phyloP scores from a whole-genome alignment of 257 asterid species.

The Salvia hispanica region DNA sequence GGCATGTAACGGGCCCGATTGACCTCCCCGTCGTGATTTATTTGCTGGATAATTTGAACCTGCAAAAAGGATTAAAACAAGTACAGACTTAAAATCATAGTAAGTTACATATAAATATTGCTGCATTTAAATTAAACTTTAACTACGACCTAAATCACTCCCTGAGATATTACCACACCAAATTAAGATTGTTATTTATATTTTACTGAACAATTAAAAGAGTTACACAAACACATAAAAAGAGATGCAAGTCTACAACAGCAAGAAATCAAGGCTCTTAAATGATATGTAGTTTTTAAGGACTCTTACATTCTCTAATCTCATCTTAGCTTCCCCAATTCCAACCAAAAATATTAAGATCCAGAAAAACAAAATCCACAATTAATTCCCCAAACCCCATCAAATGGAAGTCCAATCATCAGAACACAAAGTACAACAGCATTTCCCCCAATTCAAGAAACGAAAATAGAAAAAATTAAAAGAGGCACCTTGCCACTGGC shows the following conservation, averaged over 20 bases:
- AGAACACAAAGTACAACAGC: conserved; percentile 8
- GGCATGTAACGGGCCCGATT: conserved; percentile 98
- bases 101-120: background rate
- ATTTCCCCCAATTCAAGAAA: background rate
- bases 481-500: conserved; percentile 79
- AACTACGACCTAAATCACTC: background rate
- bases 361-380: background rate
- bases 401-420: conserved; percentile 11
- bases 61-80: conserved; percentile 32
- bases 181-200: background rate
- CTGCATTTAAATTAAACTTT: background rate
- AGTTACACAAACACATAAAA: conserved; percentile 1
- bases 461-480: background rate
- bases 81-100: too few relatives aligned
- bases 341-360: background rate
- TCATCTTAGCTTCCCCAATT: background rate
- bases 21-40: conserved; percentile 95
- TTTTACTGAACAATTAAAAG: conserved; percentile 7
- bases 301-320: background rate
- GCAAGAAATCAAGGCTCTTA: background rate
- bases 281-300: background rate
- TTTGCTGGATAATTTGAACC: conserved; percentile 97
- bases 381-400: background rate
- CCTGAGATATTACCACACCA: background rate
- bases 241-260: background rate